Conservation (phyloP, 1,139 yeast genomes). For the Blastobotrys arbuscula region DNA sequence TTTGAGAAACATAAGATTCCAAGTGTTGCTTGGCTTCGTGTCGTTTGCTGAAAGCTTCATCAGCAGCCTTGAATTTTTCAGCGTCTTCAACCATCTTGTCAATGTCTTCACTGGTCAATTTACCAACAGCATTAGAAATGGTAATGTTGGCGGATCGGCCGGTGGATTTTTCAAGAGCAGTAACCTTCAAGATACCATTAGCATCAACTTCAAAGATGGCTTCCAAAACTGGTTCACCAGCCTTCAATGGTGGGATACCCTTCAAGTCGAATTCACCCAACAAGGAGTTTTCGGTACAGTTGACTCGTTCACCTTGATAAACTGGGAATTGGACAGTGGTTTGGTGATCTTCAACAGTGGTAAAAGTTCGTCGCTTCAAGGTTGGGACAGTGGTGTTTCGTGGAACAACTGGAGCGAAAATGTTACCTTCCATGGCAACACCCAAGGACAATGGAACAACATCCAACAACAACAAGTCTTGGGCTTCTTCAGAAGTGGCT, state of each 20-base stretch:
- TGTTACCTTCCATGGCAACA: conserved; percentile 99
- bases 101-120: conserved; percentile 95
- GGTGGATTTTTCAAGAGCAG: conserved; percentile 98
- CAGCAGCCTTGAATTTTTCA: conserved; percentile 97
- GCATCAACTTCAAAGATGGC: conserved; percentile 99
- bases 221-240: conserved; percentile 99
- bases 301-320: conserved; percentile 99
- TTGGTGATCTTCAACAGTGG: conserved; percentile 99
- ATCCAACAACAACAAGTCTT: conserved; percentile 95
- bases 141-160: conserved; percentile 99
- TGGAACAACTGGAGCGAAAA: conserved; percentile 98
- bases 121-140: conserved; percentile 99
- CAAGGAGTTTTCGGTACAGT: conserved; percentile 98
- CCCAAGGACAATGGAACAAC: conserved; percentile 98
- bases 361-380: conserved; percentile 99
- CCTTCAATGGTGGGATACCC: conserved; percentile 98
- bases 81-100: conserved; percentile 99
- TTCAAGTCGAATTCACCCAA: conserved; percentile 99
- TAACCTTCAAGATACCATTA: conserved; percentile 99
- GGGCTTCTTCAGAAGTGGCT: conserved; percentile 94
- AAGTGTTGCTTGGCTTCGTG: conserved; percentile 99
- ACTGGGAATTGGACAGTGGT: conserved; percentile 99
- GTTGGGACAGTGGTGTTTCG: conserved; percentile 99
- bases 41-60: conserved; percentile 99
- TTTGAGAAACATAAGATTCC: conserved; percentile 97